These are phyloP conservation scores for Bolboschoenus planiculmis DNA, from an alignment of 176 grass and related monocot genomes.

Conservation along the genomic window DNA sequence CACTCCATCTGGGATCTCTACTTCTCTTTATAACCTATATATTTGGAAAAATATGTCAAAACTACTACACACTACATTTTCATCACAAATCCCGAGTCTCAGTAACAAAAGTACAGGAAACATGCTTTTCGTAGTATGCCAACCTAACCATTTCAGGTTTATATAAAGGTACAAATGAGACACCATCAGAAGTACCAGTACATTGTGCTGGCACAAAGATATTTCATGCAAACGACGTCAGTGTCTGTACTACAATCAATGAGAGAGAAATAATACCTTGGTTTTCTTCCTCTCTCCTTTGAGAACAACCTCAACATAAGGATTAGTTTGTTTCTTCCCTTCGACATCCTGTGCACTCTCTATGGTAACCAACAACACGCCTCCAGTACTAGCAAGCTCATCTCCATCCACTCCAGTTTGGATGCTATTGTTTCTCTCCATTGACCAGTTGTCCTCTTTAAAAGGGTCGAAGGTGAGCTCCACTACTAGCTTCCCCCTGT, in stretches of 20 bases:
- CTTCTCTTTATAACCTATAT: slow-evolving; percentile 65
- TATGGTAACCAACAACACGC: slow-evolving; percentile 55
- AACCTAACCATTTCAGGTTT: background rate
- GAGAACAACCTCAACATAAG: slow-evolving; percentile 60
- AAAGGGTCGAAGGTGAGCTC: slow-evolving; percentile 85
- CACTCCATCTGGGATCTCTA: slow-evolving; percentile 87
- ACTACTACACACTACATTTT: background rate
- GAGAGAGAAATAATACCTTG: slow-evolving; percentile 42
- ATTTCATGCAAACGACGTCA: background rate
- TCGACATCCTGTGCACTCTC: slow-evolving; percentile 79
- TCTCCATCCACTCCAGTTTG: background rate
- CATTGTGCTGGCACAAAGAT: background rate
- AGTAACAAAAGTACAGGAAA: background rate
- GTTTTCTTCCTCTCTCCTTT: slow-evolving; percentile 80
- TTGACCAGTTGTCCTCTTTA: slow-evolving; percentile 51
- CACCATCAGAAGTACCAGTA: background rate
- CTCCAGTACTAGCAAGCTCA: slow-evolving; percentile 25
- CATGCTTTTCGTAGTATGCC: background rate
- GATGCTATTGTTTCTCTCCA: slow-evolving; percentile 18
- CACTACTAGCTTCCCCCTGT: slow-evolving; percentile 70
- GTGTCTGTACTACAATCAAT: background rate
- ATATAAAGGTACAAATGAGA: no score
- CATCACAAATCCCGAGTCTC: background rate
- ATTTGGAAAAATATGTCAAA: background rate
- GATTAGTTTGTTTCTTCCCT: slow-evolving; percentile 82